These are phyloP conservation scores for Xylaria sp. DNA, from an alignment of 2,329 filamentous ascomycete genomes.

Conservation along the genomic window DNA sequence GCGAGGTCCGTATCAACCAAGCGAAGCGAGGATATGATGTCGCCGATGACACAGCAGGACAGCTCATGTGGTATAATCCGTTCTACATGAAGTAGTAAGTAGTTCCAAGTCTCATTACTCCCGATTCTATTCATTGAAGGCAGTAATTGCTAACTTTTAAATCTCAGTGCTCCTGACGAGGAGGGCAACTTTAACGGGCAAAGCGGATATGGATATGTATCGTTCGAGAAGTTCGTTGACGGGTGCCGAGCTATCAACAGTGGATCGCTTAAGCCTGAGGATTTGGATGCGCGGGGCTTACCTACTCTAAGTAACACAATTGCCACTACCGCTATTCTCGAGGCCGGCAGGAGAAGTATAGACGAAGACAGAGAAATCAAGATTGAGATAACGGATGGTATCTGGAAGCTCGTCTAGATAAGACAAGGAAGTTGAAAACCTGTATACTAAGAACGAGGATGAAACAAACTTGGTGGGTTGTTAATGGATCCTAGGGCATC, in stretches of 20 bases:
- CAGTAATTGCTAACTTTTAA: background rate
- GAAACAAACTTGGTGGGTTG: background rate
- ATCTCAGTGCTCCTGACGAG: constrained; percentile 77
- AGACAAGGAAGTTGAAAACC: background rate
- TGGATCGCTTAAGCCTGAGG: constrained; percentile 75
- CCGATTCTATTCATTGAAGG: background rate
- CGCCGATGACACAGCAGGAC: constrained; percentile 78
- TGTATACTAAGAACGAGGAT: constrained; percentile 16
- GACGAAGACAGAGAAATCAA: constrained; percentile 83
- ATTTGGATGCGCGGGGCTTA: constrained; percentile 82
- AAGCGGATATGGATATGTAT: constrained; percentile 91
- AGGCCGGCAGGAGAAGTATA: constrained; percentile 85
- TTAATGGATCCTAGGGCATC: background rate
- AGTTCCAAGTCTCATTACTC: background rate
- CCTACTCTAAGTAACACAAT: constrained; percentile 91
- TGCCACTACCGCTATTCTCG: constrained; percentile 89
- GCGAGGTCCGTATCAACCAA: constrained; percentile 91
- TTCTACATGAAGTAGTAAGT: constrained; percentile 87
- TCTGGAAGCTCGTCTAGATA: constrained; percentile 72
- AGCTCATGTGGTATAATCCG: constrained; percentile 89
- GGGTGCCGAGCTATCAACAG: constrained; percentile 83
- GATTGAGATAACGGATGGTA: constrained; percentile 73
- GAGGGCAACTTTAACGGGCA: constrained; percentile 95
- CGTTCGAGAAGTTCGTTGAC: constrained; percentile 96
- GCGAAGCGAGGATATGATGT: constrained; percentile 95